phyloP scores from a whole-genome alignment of 1,139 yeast genomes.

The Geotrichum bryndzae region DNA sequence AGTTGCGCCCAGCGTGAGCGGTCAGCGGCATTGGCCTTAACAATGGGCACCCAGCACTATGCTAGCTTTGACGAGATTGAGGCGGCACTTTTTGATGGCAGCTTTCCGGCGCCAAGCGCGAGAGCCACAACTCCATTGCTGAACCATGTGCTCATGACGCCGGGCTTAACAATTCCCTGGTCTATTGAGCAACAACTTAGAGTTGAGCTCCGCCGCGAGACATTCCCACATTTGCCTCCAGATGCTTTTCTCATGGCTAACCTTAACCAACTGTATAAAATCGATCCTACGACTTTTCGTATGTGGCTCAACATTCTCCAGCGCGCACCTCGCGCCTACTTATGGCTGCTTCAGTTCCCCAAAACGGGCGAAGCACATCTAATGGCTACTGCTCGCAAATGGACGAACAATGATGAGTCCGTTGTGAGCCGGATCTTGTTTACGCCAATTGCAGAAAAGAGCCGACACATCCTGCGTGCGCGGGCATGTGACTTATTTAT shows the following conservation, averaged over 20 bases:
- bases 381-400: conserved; percentile 25
- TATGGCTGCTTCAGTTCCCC: conserved; percentile 36
- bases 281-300: conserved; percentile 33
- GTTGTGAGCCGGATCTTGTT: conserved; percentile 27
- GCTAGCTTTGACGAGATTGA: conserved; percentile 5
- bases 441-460: conserved; percentile 35
- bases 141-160: conserved; percentile 6
- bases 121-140: not conserved
- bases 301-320: conserved; percentile 31
- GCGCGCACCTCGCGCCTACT: conserved; percentile 29
- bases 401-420: conserved; percentile 25
- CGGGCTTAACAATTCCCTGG: conserved; percentile 23
- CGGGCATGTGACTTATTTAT: conserved; percentile 33
- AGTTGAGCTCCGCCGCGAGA: conserved; percentile 23
- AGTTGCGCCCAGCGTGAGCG: conserved; percentile 16
- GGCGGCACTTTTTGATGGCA: conserved; percentile 1
- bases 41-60: not conserved
- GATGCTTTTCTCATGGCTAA: conserved; percentile 33
- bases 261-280: conserved; percentile 35
- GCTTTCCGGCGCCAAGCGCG: not conserved
- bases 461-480: conserved; percentile 31
- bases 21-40: not conserved
- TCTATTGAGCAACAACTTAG: conserved; percentile 27
- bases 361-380: conserved; percentile 30
- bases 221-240: conserved; percentile 29